These are phyloP conservation scores for Cetraspora pellucida DNA, from an alignment of 192 early-diverging fungal species.

Conservation along the genomic window DNA sequence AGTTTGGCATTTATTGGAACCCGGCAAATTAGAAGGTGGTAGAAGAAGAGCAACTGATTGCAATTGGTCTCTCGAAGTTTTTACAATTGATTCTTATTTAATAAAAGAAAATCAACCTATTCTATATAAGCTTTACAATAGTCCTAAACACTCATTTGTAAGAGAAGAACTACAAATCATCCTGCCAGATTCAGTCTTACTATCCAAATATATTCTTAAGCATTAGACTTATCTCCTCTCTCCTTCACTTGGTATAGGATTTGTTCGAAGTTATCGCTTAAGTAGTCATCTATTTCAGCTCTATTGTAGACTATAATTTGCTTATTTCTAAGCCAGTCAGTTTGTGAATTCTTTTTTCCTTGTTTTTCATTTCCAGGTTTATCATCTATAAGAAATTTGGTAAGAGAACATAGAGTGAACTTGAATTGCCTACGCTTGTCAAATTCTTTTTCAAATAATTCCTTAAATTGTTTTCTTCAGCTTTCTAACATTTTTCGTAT, in stretches of 20 bases:
- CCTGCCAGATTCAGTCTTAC: neutral
- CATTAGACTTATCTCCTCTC: constrained; percentile 13
- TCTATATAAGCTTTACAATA: constrained; percentile 26
- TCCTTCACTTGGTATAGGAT: constrained; percentile 20
- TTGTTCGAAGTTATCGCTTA: constrained; percentile 27
- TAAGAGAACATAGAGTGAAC: constrained; percentile 1
- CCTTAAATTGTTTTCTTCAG: constrained; percentile 8
- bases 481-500: constrained; percentile 27
- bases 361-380: neutral
- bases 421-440: constrained; percentile 19
- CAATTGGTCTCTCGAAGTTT: neutral
- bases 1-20: neutral
- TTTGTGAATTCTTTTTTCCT: neutral
- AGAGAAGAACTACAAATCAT: constrained; percentile 18
- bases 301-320: constrained; percentile 35
- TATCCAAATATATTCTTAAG: constrained; percentile 9
- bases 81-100: constrained; percentile 26
- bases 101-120: constrained; percentile 25
- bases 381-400: constrained; percentile 16
- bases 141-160: constrained; percentile 11
- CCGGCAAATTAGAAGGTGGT: too few species aligned
- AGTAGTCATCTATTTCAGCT: constrained; percentile 26
- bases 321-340: constrained; percentile 22
- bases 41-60: too few species aligned
- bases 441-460: constrained; percentile 26